Evolutionary conservation across 352 stramenopile genomes (phyloP).

Genomic region (Stephanocyclus meneghinianus): DNA sequence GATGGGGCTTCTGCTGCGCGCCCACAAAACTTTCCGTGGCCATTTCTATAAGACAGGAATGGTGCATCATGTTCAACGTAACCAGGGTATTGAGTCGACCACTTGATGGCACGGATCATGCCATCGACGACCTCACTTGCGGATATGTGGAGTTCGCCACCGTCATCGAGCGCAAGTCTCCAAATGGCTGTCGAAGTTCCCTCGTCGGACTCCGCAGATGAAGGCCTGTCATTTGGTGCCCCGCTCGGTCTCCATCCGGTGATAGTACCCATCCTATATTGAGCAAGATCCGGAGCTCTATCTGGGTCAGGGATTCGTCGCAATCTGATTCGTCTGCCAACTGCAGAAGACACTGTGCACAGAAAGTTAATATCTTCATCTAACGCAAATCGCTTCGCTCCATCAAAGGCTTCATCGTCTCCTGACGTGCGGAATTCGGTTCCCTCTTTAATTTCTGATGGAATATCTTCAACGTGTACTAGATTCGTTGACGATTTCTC

Average conservation of each 20-base stretch:
- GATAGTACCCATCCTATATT: conserved; percentile 68
- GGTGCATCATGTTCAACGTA: conserved; percentile 77
- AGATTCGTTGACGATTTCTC: conserved; percentile 19
- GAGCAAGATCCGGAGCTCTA: conserved; percentile 56
- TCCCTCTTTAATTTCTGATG: conserved; percentile 21
- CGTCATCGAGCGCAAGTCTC: conserved; percentile 51
- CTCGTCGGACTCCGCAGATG: conserved; percentile 34
- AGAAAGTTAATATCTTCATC: conserved; percentile 41
- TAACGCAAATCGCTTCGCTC: conserved; percentile 16
- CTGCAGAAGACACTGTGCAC: conserved; percentile 53
- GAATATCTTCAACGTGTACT: conserved; percentile 22
- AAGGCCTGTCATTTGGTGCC: conserved; percentile 9
- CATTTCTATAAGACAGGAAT: conserved; percentile 75
- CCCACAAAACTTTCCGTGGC: conserved; percentile 68
- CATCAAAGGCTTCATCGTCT: conserved; percentile 51
- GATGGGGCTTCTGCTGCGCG: conserved; percentile 65
- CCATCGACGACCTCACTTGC: conserved; percentile 61
- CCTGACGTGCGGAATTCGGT: conserved; percentile 41
- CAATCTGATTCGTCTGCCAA: conserved; percentile 65
- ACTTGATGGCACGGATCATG: conserved; percentile 61
- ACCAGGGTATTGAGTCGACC: conserved; percentile 47
- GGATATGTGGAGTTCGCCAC: conserved; percentile 56
- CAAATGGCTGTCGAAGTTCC: conserved; percentile 38
- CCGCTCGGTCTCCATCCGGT: conserved; percentile 61
- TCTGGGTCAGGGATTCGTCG: conserved; percentile 57